These are phyloP conservation scores for Fusarium illudens DNA, from an alignment of 2,329 filamentous ascomycete species.

Conservation along the genomic window DNA sequence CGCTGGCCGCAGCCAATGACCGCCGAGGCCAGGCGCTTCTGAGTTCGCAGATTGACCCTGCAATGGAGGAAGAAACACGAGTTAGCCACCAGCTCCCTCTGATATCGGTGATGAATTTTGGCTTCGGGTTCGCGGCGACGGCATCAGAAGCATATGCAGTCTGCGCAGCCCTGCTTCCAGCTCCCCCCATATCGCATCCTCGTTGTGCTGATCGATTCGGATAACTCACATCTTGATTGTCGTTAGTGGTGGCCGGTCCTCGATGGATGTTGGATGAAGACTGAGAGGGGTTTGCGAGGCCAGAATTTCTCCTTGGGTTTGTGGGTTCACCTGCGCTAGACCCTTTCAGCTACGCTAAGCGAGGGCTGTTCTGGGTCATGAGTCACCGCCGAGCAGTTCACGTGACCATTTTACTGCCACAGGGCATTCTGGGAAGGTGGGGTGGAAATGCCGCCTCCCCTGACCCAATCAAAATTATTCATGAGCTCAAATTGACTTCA, in stretches of 20 bases:
- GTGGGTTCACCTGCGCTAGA: constrained; percentile 54
- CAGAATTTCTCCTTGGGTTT: constrained; percentile 55
- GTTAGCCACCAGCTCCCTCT: constrained; percentile 43
- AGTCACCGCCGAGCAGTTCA: constrained; percentile 33
- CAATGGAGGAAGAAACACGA: constrained; percentile 28
- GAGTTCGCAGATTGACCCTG: constrained; percentile 99
- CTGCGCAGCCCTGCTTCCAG: constrained; percentile 22
- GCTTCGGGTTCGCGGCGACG: constrained; percentile 19
- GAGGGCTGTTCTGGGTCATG: constrained; percentile 50
- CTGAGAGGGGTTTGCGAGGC: constrained; percentile 51
- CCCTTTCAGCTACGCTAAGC: constrained; percentile 48
- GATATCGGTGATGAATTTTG: constrained; percentile 12
- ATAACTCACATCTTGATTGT: constrained; percentile 57
- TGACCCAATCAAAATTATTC: constrained; percentile 4
- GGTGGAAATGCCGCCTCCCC: not conserved
- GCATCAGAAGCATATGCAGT: constrained; percentile 31
- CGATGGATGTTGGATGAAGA: constrained; percentile 50
- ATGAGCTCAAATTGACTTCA: constrained; percentile 1
- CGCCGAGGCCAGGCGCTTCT: constrained; percentile 99
- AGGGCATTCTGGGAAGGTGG: constrained; percentile 3
- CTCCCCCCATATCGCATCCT: constrained; percentile 22
- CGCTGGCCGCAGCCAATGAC: constrained; percentile 99
- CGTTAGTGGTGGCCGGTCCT: constrained; percentile 53
- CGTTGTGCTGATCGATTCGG: constrained; percentile 28
- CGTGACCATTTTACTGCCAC: constrained; percentile 31